Evolutionary conservation across 805 yeast genomes (phyloP).

Genomic region (Zygoascus biomembranicola): DNA sequence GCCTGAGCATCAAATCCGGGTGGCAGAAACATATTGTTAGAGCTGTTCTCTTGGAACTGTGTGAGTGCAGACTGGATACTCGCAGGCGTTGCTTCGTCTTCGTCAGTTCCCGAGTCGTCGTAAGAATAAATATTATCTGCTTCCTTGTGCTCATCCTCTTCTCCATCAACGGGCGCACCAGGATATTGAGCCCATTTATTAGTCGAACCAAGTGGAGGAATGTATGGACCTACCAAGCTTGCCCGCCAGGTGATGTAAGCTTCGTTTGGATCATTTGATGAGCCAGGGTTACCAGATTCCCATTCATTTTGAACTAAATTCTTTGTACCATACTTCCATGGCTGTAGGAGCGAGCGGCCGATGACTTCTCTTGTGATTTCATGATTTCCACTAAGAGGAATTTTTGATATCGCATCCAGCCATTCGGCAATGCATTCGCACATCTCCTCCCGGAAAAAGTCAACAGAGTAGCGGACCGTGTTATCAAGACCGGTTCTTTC

Average conservation of each 20-base stretch:
- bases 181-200: conserved; percentile 1
- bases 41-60: neutral
- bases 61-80: neutral
- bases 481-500: conserved; percentile 58
- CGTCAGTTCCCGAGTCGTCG: neutral
- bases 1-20: neutral
- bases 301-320: neutral
- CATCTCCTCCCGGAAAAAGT: conserved; percentile 73
- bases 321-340: conserved; percentile 51
- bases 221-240: conserved; percentile 10
- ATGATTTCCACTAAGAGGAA: conserved; percentile 45
- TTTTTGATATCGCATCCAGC: conserved; percentile 50
- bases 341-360: conserved; percentile 49
- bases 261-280: conserved; percentile 4
- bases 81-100: neutral
- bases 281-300: neutral
- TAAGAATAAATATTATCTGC: neutral
- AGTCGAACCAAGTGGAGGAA: conserved; percentile 8
- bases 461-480: conserved; percentile 58
- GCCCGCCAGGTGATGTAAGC: conserved; percentile 3
- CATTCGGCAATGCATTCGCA: conserved; percentile 63
- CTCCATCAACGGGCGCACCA: neutral
- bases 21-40: neutral
- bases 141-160: neutral
- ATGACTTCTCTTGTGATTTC: conserved; percentile 40